Base-by-base conservation (phyloP, 495 filamentous ascomycete genomes). In the Talaromyces thailandensis region DNA sequence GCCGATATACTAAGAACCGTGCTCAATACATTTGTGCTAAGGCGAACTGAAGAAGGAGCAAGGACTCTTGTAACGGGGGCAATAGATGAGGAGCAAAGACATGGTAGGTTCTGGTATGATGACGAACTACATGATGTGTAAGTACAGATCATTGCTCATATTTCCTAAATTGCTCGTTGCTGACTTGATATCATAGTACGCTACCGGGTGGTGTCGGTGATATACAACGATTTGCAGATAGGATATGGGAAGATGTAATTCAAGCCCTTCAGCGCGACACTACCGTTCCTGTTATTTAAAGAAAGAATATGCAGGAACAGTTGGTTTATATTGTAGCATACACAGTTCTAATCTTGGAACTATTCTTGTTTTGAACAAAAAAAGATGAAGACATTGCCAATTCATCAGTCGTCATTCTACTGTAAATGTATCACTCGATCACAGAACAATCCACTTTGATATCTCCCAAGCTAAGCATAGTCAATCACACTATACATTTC, bases 51-150 rank as follows among this genome's bases (percentile, higher is more conserved):
- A 63, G 61, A 69, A 31, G 73, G 73, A 3, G 58, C 61, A 9
- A 60, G 73, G 26, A 67, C 67, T 5, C 40, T 75, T 11, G 71
- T 73, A 11, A 70, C 71, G 29, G 73, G 69, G 6, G 66, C 70
- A 24, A 52, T 37, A 3, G 21, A 68, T 56, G 71, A 67, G 1
- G 28, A n/a, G 3, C 70, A 73, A 45, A 64, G 66, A 21, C 65
- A 69, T 37, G 74, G 73, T 1, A 62, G 45, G 50, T 65, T 70
- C 31, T 76, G 70, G 74, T 61, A 52, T 25, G 55, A 57, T 11
- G 55, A 57, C 25, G 55, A 7, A 31, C 55, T 35, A 1, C 55
- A 57, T 57, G 55, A 57, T 18, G 28, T 57, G 55, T 57, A 11
- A 57, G 55, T 57, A 57, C 26, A 18, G 23, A 57, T 35, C 28